phyloP scores from a whole-genome alignment of 2,329 filamentous ascomycete genomes.

The Pseudogymnoascus sp. region DNA sequence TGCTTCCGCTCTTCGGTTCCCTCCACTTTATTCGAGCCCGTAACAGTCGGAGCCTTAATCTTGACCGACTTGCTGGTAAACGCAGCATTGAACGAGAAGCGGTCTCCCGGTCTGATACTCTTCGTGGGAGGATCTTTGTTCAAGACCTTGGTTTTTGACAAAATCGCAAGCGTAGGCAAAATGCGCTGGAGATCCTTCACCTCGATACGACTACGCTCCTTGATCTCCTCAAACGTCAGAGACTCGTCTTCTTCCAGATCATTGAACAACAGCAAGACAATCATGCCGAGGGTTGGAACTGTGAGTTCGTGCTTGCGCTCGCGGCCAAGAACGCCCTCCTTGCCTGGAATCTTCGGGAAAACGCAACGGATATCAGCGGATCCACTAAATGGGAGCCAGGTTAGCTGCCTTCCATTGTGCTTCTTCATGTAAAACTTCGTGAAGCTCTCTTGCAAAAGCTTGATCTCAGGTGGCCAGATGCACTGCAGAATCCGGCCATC shows the following conservation, averaged over 20 bases:
- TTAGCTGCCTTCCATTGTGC: constrained; percentile 79
- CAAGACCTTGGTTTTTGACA: constrained; percentile 74
- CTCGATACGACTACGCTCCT: constrained; percentile 72
- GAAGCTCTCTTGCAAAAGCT: constrained; percentile 72
- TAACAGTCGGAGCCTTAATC: constrained; percentile 83
- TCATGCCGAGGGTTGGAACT: constrained; percentile 86
- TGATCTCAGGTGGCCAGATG: constrained; percentile 67
- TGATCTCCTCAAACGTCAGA: constrained; percentile 66
- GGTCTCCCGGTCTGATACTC: constrained; percentile 65
- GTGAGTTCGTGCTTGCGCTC: constrained; percentile 81
- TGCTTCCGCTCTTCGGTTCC: constrained; percentile 58
- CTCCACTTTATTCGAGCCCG: constrained; percentile 73
- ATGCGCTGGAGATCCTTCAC: constrained; percentile 64
- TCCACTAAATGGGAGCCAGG: constrained; percentile 66
- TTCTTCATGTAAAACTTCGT: constrained; percentile 81
- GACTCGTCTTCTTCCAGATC: constrained; percentile 48
- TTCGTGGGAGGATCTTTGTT: constrained; percentile 74
- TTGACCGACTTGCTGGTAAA: constrained; percentile 78
- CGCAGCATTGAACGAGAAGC: constrained; percentile 71
- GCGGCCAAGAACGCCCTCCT: constrained; percentile 53
- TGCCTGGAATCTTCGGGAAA: constrained; percentile 64
- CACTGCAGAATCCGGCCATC: constrained; percentile 43
- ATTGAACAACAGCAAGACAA: constrained; percentile 86
- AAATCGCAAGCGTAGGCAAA: constrained; percentile 72
- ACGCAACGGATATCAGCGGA: constrained; percentile 78